Conservation (phyloP, 2,329 filamentous ascomycete genomes). For the Aureobasidium melanogenum region DNA sequence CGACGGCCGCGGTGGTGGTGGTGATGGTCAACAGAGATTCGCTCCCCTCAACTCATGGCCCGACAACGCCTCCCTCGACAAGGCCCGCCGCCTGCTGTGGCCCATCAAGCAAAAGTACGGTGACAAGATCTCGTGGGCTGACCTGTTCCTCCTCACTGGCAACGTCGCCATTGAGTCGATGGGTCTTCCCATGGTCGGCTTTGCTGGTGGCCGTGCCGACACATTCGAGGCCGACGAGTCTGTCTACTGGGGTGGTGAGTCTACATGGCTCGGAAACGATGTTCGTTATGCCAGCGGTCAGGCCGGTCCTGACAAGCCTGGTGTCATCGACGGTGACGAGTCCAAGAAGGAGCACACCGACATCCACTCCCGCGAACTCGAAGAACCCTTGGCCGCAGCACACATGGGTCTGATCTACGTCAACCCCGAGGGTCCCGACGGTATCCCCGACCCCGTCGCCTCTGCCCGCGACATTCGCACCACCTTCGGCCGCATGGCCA, state of each 20-base stretch:
- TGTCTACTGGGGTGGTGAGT: constrained; percentile 69
- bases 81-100: constrained; percentile 70
- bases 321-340: constrained; percentile 35
- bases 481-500: constrained; percentile 71
- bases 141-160: constrained; percentile 61
- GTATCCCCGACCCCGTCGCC: constrained; percentile 58
- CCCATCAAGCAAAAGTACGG: constrained; percentile 81
- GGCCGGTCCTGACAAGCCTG: constrained; percentile 35
- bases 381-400: constrained; percentile 57
- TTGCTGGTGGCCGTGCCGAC: constrained; percentile 62
- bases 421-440: constrained; percentile 70
- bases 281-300: constrained; percentile 54
- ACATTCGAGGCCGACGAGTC: constrained; percentile 69
- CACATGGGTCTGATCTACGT: constrained; percentile 77
- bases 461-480: constrained; percentile 63
- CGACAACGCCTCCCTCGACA: constrained; percentile 70
- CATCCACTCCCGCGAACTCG: constrained; percentile 53
- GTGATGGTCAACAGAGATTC: constrained; percentile 68
- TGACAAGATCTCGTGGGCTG: constrained; percentile 73
- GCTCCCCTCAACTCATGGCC: constrained; percentile 77
- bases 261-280: constrained; percentile 66
- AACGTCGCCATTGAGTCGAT: constrained; percentile 72
- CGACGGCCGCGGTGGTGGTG: constrained; percentile 67
- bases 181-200: constrained; percentile 66
- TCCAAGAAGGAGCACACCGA: constrained; percentile 35